Evolutionary conservation across 495 filamentous ascomycete genomes (phyloP).

Genomic region (Penicillium longicatenatum): DNA sequence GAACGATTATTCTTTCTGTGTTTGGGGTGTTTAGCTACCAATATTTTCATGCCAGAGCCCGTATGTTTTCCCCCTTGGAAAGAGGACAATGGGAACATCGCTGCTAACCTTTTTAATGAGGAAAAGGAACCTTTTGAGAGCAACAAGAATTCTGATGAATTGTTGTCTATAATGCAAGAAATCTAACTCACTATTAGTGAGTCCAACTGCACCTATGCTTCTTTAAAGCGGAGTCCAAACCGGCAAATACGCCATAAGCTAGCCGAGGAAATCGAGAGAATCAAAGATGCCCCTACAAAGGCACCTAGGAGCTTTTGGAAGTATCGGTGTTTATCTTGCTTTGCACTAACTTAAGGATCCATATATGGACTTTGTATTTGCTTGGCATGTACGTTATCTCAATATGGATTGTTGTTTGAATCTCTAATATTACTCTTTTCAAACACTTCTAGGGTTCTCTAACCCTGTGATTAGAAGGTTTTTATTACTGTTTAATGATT

Average conservation of each 20-base stretch:
- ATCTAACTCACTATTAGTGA: no score
- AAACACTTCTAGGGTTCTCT: background rate
- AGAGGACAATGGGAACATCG: no score
- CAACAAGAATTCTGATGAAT: no score
- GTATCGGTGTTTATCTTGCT: constrained; percentile 1
- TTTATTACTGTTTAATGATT: no score
- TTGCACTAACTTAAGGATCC: background rate
- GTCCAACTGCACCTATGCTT: constrained; percentile 18
- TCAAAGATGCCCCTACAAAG: background rate
- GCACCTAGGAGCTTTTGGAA: constrained; percentile 1
- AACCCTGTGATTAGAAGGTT: no score
- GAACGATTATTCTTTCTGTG: background rate
- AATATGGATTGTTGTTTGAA: background rate
- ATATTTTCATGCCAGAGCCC: background rate
- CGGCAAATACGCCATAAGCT: background rate
- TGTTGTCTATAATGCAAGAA: no score
- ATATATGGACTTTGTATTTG: background rate
- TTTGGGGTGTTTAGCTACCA: background rate
- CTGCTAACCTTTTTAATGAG: no score
- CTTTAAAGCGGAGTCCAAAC: constrained; percentile 11
- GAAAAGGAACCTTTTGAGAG: no score
- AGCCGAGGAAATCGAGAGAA: no score
- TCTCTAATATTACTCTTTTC: background rate
- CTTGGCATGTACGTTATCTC: background rate
- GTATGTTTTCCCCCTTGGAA: no score